A percentile compares a stretch with the other conserved stretches of the same genome.
Evolutionary conservation across 768 basidiomycete species (phyloP).

Genomic region (Paxillus rubicundulus): DNA sequence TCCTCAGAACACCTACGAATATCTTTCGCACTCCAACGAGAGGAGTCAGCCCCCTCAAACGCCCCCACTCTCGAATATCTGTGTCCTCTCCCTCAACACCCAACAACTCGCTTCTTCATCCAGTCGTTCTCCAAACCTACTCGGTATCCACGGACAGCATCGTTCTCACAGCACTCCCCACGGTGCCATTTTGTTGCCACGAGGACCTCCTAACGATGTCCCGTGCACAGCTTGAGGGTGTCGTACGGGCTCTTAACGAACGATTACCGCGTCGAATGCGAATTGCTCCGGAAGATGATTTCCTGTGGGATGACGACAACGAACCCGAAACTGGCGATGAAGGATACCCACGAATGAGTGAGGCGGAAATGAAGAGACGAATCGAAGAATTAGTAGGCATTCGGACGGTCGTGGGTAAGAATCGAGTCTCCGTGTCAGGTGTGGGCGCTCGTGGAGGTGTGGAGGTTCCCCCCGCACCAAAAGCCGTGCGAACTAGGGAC

Average conservation of each 20-base stretch:
- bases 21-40: slow-evolving; percentile 20
- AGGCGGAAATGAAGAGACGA: slow-evolving; percentile 46
- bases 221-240: slow-evolving; percentile 48
- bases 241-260: slow-evolving; percentile 54
- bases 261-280: slow-evolving; percentile 51
- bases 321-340: slow-evolving; percentile 2
- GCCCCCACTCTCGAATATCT: slow-evolving; percentile 12
- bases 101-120: slow-evolving; percentile 19
- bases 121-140: slow-evolving; percentile 62
- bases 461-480: slow-evolving; percentile 33
- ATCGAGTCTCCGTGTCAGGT: slow-evolving; percentile 18
- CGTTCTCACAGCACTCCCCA: slow-evolving; percentile 58
- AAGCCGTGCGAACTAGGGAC: slow-evolving; percentile 23
- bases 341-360: slow-evolving; percentile 29
- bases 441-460: slow-evolving; percentile 22
- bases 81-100: slow-evolving; percentile 12
- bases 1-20: slow-evolving; percentile 22
- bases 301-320: slow-evolving; percentile 8
- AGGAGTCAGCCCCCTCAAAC: slow-evolving; percentile 18
- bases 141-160: slow-evolving; percentile 48
- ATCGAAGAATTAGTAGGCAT: slow-evolving; percentile 67
- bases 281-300: slow-evolving; percentile 43
- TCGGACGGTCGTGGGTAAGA: slow-evolving; percentile 30
- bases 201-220: slow-evolving; percentile 69
- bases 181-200: slow-evolving; percentile 69